A percentile compares a stretch with the other conserved stretches of the same genome.
These are phyloP conservation scores for Lentinula guzmanii DNA, from an alignment of 768 basidiomycete genomes.

Conservation along the genomic window DNA sequence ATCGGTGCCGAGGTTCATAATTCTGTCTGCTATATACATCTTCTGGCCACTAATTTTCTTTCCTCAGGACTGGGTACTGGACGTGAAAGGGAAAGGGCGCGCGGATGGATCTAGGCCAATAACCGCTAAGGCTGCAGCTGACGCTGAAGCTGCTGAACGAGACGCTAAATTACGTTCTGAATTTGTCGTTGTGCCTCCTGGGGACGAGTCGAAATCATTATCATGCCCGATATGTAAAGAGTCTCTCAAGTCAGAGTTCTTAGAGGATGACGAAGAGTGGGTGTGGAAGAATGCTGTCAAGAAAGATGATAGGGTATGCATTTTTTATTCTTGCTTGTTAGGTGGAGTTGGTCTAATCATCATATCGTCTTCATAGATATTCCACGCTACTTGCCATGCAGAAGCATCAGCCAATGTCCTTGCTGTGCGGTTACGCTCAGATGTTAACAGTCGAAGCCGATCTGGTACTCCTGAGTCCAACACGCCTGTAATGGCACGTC, in stretches of 20 bases:
- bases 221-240: conserved; percentile 98
- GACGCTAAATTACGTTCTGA: conserved; percentile 70
- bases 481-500: conserved; percentile 8
- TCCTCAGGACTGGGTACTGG: conserved; percentile 83
- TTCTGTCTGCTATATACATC: not conserved
- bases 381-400: conserved; percentile 91
- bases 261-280: conserved; percentile 97
- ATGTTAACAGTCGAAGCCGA: conserved; percentile 57
- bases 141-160: conserved; percentile 63
- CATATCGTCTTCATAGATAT: conserved; percentile 51
- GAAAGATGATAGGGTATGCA: conserved; percentile 77
- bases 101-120: conserved; percentile 44
- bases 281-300: conserved; percentile 90
- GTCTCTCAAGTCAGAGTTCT: conserved; percentile 80
- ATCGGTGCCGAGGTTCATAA: conserved; percentile 68
- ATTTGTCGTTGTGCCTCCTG: conserved; percentile 86
- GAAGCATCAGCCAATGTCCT: conserved; percentile 71
- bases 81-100: conserved; percentile 68
- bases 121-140: conserved; percentile 52
- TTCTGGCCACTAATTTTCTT: not conserved
- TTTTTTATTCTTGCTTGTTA: not conserved
- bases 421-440: conserved; percentile 62
- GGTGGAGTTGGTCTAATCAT: conserved; percentile 4
- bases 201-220: conserved; percentile 76
- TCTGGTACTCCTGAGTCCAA: conserved; percentile 65